Base-by-base conservation (phyloP, 441 rosid species). In the Arabidopsis hybrid region DNA sequence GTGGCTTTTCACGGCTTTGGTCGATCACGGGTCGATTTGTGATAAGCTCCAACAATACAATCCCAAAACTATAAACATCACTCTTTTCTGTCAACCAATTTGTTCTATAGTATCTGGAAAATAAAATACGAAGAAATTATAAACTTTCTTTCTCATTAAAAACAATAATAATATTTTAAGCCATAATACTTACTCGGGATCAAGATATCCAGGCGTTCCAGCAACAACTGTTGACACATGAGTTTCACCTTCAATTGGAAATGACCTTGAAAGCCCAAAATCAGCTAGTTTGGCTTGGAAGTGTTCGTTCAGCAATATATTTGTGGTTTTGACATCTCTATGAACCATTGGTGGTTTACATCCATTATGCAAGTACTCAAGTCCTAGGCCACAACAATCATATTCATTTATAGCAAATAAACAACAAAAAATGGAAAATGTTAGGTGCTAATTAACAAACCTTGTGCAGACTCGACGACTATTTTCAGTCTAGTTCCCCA, bases 331-430 rank as follows among this genome's bases (percentile, higher is more conserved):
- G 32, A 84, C 76, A 18, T 84, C 88, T 72, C 88, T 74, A 71
- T 83, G 84, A 47, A 83, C 67, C 51, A 80, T 80, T 43, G 78
- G 79, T 34, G 90, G 88, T 16, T 77, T 84, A 50, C 84, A 76
- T 49, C 80, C 80, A 21, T 64, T 50, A 49, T 76, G 80, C 57
- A 76, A 64, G 7, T 75, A 75, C 35, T 75, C 79, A 16, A 69
- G 52, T 36, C 79, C 79, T 75, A 52, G 0, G 65, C 11, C 34
- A 73, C 14, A 29, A 7, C 5, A 40, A 1, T 46, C 4, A 38
- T 65, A 3, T 74, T 0, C 17, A 50, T 50, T 35, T 14, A 58
- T 0, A 40, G 8, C 6, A 36, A n/a, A 12, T 3, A 36, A 5
- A 42, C 13, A 8, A 13, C 0, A 8, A 9, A 32, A 2, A 21